Conservation (phyloP, 1,284 basidiomycete species). For the Leccinum subrobustum region DNA sequence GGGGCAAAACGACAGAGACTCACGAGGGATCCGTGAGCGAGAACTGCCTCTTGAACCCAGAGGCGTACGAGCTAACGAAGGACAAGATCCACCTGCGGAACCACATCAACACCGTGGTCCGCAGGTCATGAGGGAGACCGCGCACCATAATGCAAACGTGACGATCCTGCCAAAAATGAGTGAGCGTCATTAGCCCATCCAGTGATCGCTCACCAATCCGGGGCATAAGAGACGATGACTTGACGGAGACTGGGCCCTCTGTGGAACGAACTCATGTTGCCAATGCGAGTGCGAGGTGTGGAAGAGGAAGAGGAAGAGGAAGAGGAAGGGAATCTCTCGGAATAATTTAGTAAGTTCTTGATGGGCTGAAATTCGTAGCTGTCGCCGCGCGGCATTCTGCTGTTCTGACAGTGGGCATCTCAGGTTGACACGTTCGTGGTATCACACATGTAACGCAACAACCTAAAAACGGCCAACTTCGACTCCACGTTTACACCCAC, state of each 20-base stretch:
- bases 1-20: slow-evolving; percentile 18
- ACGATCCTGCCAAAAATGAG: slow-evolving; percentile 23
- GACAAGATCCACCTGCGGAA: slow-evolving; percentile 39
- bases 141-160: slow-evolving; percentile 27
- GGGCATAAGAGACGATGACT: slow-evolving; percentile 26
- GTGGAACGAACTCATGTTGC: slow-evolving; percentile 11
- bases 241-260: slow-evolving; percentile 12
- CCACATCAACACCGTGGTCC: not conserved
- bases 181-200: not conserved
- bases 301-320: not conserved
- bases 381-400: no score
- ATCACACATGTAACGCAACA: no score
- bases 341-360: not conserved
- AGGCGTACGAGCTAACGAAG: slow-evolving; percentile 48
- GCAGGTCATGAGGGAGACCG: not conserved
- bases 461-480: no score
- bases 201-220: slow-evolving; percentile 29
- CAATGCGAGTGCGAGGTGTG: not conserved
- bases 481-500: no score
- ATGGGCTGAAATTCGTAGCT: no score
- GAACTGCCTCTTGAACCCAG: slow-evolving; percentile 71
- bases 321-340: not conserved
- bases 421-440: no score
- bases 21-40: slow-evolving; percentile 60
- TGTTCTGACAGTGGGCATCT: no score